These are phyloP conservation scores for Neurospora sp. DNA, from an alignment of 2,329 filamentous ascomycete species.

Conservation along the genomic window DNA sequence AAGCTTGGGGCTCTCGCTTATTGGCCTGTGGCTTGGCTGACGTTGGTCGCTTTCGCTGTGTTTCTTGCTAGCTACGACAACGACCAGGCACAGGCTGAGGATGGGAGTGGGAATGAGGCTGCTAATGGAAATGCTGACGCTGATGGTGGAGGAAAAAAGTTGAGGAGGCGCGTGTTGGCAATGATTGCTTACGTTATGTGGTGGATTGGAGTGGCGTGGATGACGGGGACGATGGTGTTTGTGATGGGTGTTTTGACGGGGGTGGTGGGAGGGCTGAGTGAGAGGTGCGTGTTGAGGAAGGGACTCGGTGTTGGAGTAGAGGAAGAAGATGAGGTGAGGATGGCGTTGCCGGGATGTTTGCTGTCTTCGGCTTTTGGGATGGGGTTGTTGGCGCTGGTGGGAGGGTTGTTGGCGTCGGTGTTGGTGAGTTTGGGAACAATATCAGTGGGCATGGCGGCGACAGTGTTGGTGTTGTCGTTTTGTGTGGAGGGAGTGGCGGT, in stretches of 20 bases:
- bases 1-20: constrained; percentile 1
- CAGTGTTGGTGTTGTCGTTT: constrained; percentile 6
- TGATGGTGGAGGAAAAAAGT: neutral
- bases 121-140: constrained; percentile 1
- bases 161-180: neutral
- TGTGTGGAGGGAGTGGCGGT: constrained; percentile 1
- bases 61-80: neutral
- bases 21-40: constrained; percentile 4
- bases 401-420: neutral
- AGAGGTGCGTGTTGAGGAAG: constrained; percentile 1
- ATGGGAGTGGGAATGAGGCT: neutral
- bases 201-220: constrained; percentile 8
- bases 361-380: neutral
- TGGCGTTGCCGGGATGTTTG: constrained; percentile 3
- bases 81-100: neutral
- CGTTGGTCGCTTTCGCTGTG: constrained; percentile 3
- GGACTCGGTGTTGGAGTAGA: neutral
- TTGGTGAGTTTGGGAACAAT: neutral
- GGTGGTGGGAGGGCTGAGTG: neutral
- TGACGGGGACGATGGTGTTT: neutral
- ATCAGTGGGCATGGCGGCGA: neutral
- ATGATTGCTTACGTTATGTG: constrained; percentile 7
- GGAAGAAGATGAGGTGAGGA: constrained; percentile 2
- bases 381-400: constrained; percentile 4
- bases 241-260: constrained; percentile 2